A percentile compares a stretch with the other conserved stretches of the same genome.
phyloP scores from a whole-genome alignment of 306 rosid genomes.

The Acacia melanoxylon region DNA sequence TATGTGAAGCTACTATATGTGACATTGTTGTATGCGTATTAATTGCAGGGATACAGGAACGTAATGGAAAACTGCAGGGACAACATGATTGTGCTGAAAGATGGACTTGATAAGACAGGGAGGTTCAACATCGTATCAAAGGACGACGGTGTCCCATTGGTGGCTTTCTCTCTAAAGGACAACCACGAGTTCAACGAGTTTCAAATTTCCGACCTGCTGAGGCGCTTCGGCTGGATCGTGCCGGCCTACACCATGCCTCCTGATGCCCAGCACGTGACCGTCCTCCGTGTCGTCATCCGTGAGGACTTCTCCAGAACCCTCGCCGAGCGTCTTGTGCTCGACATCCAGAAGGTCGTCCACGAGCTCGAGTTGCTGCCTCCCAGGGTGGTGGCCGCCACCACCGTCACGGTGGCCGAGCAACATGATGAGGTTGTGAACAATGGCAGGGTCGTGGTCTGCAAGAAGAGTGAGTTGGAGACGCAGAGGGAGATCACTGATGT shows the following conservation, averaged over 20 bases:
- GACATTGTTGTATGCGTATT: background rate
- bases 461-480: slow-evolving; percentile 63
- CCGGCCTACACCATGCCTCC: slow-evolving; percentile 98
- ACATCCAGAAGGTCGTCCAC: slow-evolving; percentile 62
- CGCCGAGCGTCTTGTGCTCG: slow-evolving; percentile 79
- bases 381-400: slow-evolving; percentile 33
- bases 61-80: slow-evolving; percentile 92
- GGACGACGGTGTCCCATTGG: slow-evolving; percentile 85
- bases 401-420: slow-evolving; percentile 6
- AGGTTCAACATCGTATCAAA: slow-evolving; percentile 75
- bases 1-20: background rate
- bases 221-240: slow-evolving; percentile 94
- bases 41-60: slow-evolving; percentile 67
- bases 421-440: background rate
- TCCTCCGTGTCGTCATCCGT: slow-evolving; percentile 82
- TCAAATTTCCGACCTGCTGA: slow-evolving; percentile 65
- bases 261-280: slow-evolving; percentile 78
- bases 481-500: slow-evolving; percentile 70
- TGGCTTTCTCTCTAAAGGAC: slow-evolving; percentile 81
- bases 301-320: slow-evolving; percentile 90
- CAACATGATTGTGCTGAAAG: slow-evolving; percentile 81
- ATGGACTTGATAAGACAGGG: slow-evolving; percentile 71
- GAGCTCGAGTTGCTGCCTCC: slow-evolving; percentile 77
- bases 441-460: slow-evolving; percentile 25
- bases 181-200: slow-evolving; percentile 62